phyloP scores from a whole-genome alignment of 345 rosid species.

The Brassica nigra region DNA sequence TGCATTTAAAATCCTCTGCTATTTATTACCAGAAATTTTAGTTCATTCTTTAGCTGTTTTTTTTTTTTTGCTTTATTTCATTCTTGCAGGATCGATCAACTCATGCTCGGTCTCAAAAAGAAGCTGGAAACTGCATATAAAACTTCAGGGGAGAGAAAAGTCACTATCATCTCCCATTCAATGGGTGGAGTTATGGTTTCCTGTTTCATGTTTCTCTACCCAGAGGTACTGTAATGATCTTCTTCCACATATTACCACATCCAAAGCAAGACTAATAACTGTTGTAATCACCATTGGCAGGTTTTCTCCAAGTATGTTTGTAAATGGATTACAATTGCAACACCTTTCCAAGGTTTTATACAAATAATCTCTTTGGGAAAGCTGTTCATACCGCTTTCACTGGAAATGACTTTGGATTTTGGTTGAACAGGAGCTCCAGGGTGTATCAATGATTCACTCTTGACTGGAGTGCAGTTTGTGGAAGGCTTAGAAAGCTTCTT shows the following conservation, averaged over 20 bases:
- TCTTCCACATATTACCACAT: not conserved
- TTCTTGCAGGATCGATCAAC: conserved; percentile 60
- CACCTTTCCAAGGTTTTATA: conserved; percentile 83
- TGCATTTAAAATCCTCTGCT: not conserved
- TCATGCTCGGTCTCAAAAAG: conserved; percentile 59
- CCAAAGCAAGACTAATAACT: not conserved
- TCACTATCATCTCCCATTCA: conserved; percentile 78
- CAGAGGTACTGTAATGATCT: conserved; percentile 49
- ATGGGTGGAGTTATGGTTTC: conserved; percentile 84
- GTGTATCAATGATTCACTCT: conserved; percentile 78
- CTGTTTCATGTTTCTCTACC: conserved; percentile 73
- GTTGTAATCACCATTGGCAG: conserved; percentile 48
- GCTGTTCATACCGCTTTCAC: conserved; percentile 12
- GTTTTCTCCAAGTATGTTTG: conserved; percentile 69
- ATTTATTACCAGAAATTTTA: not conserved
- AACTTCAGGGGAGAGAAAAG: conserved; percentile 72
- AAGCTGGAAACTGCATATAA: conserved; percentile 75
- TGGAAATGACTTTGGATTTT: conserved; percentile 22
- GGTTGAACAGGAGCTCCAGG: conserved; percentile 79
- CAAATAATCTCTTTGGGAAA: not conserved
- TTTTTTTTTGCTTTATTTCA: not conserved
- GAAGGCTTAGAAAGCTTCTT: conserved; percentile 87
- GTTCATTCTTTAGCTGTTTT: not conserved
- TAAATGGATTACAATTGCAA: conserved; percentile 87
- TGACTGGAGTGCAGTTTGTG: conserved; percentile 90